Conservation (phyloP, 306 rosid genomes). For the Leucaena leucocephala region DNA sequence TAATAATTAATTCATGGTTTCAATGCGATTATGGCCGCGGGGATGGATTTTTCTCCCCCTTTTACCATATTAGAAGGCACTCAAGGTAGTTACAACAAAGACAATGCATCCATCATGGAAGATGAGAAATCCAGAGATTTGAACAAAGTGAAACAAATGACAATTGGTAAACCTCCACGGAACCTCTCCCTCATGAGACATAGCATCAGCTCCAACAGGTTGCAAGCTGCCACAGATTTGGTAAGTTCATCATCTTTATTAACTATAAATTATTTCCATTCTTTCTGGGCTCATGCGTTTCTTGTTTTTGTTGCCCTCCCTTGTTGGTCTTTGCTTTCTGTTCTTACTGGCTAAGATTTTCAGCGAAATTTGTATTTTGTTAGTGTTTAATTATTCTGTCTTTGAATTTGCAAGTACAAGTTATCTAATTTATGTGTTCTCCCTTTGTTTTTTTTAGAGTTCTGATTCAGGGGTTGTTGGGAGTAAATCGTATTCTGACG, state of each 20-base stretch:
- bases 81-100: slow-evolving; percentile 49
- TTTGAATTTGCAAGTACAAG: slow-evolving; percentile 17
- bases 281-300: background rate
- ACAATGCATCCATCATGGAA: slow-evolving; percentile 48
- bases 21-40: slow-evolving; percentile 54
- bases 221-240: slow-evolving; percentile 51
- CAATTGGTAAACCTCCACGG: slow-evolving; percentile 68
- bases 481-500: slow-evolving; percentile 56
- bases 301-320: slow-evolving; percentile 7
- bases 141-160: slow-evolving; percentile 42
- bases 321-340: slow-evolving; percentile 11
- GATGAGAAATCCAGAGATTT: slow-evolving; percentile 46
- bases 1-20: slow-evolving; percentile 40
- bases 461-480: slow-evolving; percentile 54
- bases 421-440: slow-evolving; percentile 34
- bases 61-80: slow-evolving; percentile 51
- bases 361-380: slow-evolving; percentile 11
- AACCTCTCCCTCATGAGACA: slow-evolving; percentile 56
- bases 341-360: slow-evolving; percentile 15
- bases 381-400: slow-evolving; percentile 5
- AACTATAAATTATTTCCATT: slow-evolving; percentile 7
- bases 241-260: slow-evolving; percentile 42
- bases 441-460: slow-evolving; percentile 31
- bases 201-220: slow-evolving; percentile 56
- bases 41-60: slow-evolving; percentile 60